Evolutionary conservation across 148 eudicot species (phyloP), one percentile per base, ranked within the genome.

Genomic region (Linanthus parryae): DNA sequence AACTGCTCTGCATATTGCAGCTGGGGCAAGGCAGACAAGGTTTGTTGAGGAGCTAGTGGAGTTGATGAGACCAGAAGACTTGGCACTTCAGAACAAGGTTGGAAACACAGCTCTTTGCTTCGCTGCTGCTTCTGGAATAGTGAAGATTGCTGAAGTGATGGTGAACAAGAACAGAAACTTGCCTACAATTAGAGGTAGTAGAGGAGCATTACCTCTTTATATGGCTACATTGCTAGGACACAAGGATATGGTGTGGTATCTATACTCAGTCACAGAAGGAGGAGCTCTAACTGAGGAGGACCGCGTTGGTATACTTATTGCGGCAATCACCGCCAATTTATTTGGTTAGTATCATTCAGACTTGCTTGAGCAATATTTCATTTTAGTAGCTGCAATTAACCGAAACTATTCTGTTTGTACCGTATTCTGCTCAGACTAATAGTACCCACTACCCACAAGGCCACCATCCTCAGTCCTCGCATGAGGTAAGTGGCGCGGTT

Each of bases 1-100:
- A 40, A 70, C 66, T 0, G 73, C 60, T 5, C 44, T 75, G 20
- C 80, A 75, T 48, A 67, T 75, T 21, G 80, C 80, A 4, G 73
- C 76, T 1, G 59, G 55, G 2, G 64, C 69, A 31, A 58, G 50
- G 27, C 67, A 45, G 4, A 25, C 26, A 7, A 21, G 44, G 4
- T 75, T 75, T 44, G 73, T 64, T 1, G 39, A 20, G 3, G 42
- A 63, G 17, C 38, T 75, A 16, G 53, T 71, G 7, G 7, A 37
- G 13, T 4, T 57, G 3, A 62, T 75, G 69, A 26, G 19, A 3
- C 3, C 17, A 1, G 1, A 35, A 24, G 40, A 31, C 0, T 17
- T 67, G 44, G 45, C 3, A 13, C 3, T 60, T 16, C 24, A 1
- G 8, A 76, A 71, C 20, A 54, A 37, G 10, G 28, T 27, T 1